Percentiles rank a stretch among this genome's conserved stretches.
These are phyloP conservation scores for Murraya koenigii DNA, from an alignment of 345 rosid genomes.

Conservation along the genomic window DNA sequence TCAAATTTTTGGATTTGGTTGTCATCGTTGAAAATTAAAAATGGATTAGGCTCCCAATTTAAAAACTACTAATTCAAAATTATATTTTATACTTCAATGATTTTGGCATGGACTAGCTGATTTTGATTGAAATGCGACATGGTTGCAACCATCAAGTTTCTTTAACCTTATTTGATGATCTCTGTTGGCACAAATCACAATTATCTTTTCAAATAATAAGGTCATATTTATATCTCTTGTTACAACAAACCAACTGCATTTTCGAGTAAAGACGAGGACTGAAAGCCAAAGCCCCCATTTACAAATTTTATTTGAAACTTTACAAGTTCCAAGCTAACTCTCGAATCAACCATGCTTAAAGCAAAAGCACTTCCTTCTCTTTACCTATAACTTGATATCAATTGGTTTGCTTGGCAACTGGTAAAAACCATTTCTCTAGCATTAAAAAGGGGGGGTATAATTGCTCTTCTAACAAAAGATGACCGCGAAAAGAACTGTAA, in stretches of 20 bases:
- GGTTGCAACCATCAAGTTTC: not conserved
- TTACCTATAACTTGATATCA: not conserved
- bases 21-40: not conserved
- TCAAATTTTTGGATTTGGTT: not conserved
- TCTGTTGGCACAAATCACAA: not conserved
- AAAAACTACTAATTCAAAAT: not conserved
- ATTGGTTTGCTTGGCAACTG: not conserved
- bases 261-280: not conserved
- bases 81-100: not conserved
- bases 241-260: not conserved
- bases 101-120: not conserved
- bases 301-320: not conserved
- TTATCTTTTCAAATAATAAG: too few relatives aligned
- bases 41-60: not conserved
- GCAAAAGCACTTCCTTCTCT: not conserved
- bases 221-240: not conserved
- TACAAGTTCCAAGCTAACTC: not conserved
- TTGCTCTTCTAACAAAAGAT: not conserved
- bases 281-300: not conserved
- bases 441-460: not conserved
- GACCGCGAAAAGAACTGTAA: not conserved
- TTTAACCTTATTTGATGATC: not conserved
- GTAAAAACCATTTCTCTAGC: not conserved
- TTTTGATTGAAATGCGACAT: not conserved
- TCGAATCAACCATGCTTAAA: constrained; percentile 15